Conservation (phyloP, 805 yeast species). For the Ogataea minuta region DNA sequence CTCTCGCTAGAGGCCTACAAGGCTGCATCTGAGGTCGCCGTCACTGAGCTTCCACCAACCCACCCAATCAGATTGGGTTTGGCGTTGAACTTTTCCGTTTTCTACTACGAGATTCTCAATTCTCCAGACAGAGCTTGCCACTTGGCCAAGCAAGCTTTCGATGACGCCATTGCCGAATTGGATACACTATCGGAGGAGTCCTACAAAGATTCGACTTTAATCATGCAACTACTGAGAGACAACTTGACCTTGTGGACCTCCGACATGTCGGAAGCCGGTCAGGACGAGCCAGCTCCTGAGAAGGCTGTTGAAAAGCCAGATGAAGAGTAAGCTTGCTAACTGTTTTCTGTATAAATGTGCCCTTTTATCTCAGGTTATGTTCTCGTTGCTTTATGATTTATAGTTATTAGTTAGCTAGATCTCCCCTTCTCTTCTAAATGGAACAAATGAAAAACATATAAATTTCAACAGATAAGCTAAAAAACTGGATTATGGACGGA, state of each 20-base stretch:
- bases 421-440: constrained; percentile 15
- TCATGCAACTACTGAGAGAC: constrained; percentile 98
- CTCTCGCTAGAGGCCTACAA: constrained; percentile 92
- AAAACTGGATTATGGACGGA: constrained; percentile 24
- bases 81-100: constrained; percentile 96
- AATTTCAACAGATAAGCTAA: constrained; percentile 9
- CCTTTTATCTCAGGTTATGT: constrained; percentile 18
- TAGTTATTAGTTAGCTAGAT: constrained; percentile 24
- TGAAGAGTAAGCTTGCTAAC: constrained; percentile 27
- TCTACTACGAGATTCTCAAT: constrained; percentile 96
- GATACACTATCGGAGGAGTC: constrained; percentile 97
- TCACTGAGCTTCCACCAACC: constrained; percentile 95
- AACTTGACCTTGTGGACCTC: constrained; percentile 97
- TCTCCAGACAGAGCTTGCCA: constrained; percentile 99
- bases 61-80: constrained; percentile 98
- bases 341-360: constrained; percentile 26
- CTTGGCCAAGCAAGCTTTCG: constrained; percentile 98
- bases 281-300: constrained; percentile 48
- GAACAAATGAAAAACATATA: constrained; percentile 6
- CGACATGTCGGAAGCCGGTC: constrained; percentile 83
- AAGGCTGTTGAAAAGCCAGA: constrained; percentile 33
- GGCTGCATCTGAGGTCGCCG: constrained; percentile 95
- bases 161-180: constrained; percentile 98
- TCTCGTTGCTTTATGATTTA: constrained; percentile 25
- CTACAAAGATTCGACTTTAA: constrained; percentile 96